Conservation (phyloP, 768 basidiomycete genomes). For the Calocybe cyanea region DNA sequence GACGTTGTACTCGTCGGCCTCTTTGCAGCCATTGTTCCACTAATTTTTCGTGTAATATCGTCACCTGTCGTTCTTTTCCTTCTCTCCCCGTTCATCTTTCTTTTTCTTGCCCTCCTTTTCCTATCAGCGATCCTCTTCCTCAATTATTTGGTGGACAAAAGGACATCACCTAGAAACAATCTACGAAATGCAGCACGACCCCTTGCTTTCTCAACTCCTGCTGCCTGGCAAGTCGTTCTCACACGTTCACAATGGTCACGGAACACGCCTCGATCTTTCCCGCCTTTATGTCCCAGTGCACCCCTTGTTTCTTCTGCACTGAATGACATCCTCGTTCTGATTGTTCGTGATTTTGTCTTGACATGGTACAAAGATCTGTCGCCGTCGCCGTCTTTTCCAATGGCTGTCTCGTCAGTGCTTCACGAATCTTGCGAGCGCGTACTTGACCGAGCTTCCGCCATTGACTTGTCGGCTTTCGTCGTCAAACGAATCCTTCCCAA, state of each 20-base stretch:
- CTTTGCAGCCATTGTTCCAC: conserved; percentile 55
- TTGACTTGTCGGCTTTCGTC: conserved; percentile 73
- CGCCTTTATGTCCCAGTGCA: conserved; percentile 61
- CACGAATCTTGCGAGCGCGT: conserved; percentile 62
- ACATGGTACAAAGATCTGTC: conserved; percentile 90
- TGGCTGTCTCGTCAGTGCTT: conserved; percentile 73
- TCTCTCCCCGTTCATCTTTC: conserved; percentile 55
- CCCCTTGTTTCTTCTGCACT: conserved; percentile 66
- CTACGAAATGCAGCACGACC: conserved; percentile 65
- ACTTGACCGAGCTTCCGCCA: conserved; percentile 45
- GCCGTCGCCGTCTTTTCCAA: conserved; percentile 83
- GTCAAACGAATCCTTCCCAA: conserved; percentile 87
- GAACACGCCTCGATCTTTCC: conserved; percentile 60
- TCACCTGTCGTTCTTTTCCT: conserved; percentile 65
- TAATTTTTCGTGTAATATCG: conserved; percentile 51
- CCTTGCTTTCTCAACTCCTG: conserved; percentile 84
- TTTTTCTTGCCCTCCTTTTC: conserved; percentile 45
- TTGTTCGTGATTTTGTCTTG: conserved; percentile 83
- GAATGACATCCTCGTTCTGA: conserved; percentile 76
- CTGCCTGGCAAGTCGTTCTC: conserved; percentile 90
- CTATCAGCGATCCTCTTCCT: conserved; percentile 52
- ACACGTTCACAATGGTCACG: conserved; percentile 90
- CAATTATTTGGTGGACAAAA: conserved; percentile 56
- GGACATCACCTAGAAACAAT: conserved; percentile 26
- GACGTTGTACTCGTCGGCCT: conserved; percentile 55